Conservation (phyloP, 371 early-diverging fungal species). For the Mucor irregularis region DNA sequence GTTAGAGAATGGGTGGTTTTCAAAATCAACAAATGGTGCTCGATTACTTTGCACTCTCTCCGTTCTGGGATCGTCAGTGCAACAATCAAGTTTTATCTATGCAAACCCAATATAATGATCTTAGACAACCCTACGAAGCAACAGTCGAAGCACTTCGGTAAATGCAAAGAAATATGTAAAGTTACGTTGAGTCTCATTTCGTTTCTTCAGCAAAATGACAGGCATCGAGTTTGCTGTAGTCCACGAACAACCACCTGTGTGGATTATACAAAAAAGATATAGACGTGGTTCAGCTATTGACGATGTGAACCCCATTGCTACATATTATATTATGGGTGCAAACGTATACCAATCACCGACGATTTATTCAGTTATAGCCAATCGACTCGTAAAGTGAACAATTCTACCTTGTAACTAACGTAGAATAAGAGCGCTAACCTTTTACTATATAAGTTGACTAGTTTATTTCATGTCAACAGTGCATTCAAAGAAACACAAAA, state of each 20-base stretch:
- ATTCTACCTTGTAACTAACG: no score
- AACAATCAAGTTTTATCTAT: constrained; percentile 95
- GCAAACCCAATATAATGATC: constrained; percentile 95
- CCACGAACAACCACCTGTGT: constrained; percentile 80
- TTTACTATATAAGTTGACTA: constrained; percentile 54
- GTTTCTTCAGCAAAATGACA: constrained; percentile 69
- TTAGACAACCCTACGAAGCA: constrained; percentile 60
- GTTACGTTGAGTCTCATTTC: not conserved
- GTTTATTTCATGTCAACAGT: constrained; percentile 66
- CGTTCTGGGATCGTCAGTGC: constrained; percentile 96
- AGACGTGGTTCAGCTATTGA: constrained; percentile 58
- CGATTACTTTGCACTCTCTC: constrained; percentile 93
- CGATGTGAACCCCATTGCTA: constrained; percentile 70
- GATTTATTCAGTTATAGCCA: constrained; percentile 78
- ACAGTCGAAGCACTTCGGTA: constrained; percentile 66
- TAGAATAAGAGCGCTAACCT: no score
- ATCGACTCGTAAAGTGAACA: constrained; percentile 68
- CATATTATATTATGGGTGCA: constrained; percentile 88
- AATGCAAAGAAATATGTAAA: not conserved
- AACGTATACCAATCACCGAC: constrained; percentile 94
- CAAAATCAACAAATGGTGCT: constrained; percentile 82
- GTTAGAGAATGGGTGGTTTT: constrained; percentile 66
- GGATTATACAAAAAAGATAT: constrained; percentile 82
- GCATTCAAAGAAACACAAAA: constrained; percentile 70
- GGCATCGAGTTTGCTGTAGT: constrained; percentile 87